phyloP scores from a whole-genome alignment of 495 filamentous ascomycete genomes.

The Pyronema omphalodes region DNA sequence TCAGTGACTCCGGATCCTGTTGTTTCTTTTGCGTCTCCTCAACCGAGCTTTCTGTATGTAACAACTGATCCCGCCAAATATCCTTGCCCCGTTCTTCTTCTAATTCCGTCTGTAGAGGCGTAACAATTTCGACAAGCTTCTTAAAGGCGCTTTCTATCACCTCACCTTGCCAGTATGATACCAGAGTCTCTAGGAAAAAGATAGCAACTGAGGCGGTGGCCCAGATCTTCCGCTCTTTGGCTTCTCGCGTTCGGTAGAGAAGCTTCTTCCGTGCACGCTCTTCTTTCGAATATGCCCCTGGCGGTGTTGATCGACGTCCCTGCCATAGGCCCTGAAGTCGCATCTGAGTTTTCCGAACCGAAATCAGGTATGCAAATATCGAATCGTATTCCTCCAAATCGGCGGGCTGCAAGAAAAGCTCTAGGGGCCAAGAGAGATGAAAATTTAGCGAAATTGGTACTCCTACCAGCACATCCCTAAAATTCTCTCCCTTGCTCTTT shows the following conservation, averaged over 20 bases:
- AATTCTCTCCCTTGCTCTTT: constrained; percentile 28
- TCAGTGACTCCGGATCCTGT: constrained; percentile 69
- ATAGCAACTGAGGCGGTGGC: constrained; percentile 64
- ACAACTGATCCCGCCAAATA: constrained; percentile 6
- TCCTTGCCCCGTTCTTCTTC: neutral
- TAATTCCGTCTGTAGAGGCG: neutral
- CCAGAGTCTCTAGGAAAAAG: constrained; percentile 72
- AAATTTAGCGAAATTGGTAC: constrained; percentile 51
- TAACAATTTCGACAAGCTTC: constrained; percentile 5
- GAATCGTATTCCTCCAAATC: constrained; percentile 63
- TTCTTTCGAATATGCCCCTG: constrained; percentile 42
- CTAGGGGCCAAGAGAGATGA: constrained; percentile 59
- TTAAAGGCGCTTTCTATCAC: constrained; percentile 54
- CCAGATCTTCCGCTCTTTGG: constrained; percentile 63
- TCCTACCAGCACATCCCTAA: constrained; percentile 69
- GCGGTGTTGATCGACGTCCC: constrained; percentile 54
- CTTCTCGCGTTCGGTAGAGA: constrained; percentile 39
- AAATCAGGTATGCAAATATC: constrained; percentile 72
- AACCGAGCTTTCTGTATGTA: neutral
- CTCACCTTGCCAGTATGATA: constrained; percentile 76
- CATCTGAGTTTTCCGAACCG: constrained; percentile 64
- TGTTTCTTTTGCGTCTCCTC: constrained; percentile 10
- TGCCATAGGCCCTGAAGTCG: constrained; percentile 69
- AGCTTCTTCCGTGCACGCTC: constrained; percentile 33
- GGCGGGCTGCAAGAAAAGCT: constrained; percentile 60